Conservation (phyloP, 768 basidiomycete species). For the Suillus placidus region DNA sequence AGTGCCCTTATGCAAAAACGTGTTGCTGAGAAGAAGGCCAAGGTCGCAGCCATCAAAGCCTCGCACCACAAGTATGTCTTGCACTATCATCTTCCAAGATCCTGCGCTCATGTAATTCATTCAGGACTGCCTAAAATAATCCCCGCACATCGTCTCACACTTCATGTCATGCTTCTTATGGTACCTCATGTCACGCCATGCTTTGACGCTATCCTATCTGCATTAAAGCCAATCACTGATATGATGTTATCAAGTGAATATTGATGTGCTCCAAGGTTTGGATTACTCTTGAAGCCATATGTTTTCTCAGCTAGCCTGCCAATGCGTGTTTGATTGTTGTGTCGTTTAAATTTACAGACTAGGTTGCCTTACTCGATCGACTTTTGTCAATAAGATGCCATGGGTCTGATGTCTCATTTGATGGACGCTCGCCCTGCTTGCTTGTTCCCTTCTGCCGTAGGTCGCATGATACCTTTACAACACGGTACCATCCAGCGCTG, state of each 20-base stretch:
- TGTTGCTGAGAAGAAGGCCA: conserved; percentile 90
- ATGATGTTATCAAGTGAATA: conserved; percentile 2
- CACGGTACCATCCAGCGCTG: not conserved
- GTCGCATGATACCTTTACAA: not conserved
- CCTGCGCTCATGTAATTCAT: not conserved
- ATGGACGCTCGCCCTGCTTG: not conserved
- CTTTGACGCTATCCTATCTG: conserved; percentile 17
- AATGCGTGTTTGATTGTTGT: not conserved
- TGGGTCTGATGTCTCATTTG: not conserved
- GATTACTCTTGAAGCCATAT: not conserved
- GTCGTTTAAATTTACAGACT: not conserved
- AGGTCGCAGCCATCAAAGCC: conserved; percentile 85
- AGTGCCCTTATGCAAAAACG: conserved; percentile 84
- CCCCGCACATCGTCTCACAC: conserved; percentile 6
- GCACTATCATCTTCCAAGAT: not conserved
- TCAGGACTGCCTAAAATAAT: conserved; percentile 14
- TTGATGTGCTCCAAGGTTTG: not conserved
- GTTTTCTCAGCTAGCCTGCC: not conserved
- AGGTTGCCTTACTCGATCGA: not conserved
- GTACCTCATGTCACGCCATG: conserved; percentile 17
- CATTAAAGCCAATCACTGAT: conserved; percentile 12
- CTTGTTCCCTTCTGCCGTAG: not conserved
- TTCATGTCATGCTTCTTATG: conserved; percentile 14
- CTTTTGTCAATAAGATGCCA: not conserved
- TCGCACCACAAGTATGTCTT: conserved; percentile 72